phyloP scores from a whole-genome alignment of 2,329 filamentous ascomycete species.

The Zalaria obscura region DNA sequence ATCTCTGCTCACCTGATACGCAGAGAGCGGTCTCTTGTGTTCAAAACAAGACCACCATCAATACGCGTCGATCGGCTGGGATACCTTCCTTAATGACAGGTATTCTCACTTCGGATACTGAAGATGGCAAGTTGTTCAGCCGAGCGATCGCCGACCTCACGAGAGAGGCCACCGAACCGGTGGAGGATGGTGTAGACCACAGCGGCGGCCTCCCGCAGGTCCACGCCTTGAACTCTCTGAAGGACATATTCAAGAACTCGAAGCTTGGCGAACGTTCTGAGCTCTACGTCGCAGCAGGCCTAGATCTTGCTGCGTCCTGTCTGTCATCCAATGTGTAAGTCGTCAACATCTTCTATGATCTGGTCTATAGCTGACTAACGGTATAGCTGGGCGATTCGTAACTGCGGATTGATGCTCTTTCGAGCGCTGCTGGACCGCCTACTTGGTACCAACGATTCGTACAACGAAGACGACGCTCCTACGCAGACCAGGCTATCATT shows the following conservation, averaged over 20 bases:
- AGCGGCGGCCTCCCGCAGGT: constrained; percentile 66
- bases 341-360: no score
- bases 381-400: constrained; percentile 75
- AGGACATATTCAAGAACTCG: constrained; percentile 80
- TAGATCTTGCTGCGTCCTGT: constrained; percentile 68
- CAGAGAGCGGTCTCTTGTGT: constrained; percentile 57
- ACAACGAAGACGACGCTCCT: constrained; percentile 41
- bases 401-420: constrained; percentile 81
- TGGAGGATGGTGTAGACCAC: constrained; percentile 38
- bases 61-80: constrained; percentile 79
- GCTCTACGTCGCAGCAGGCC: constrained; percentile 54
- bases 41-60: constrained; percentile 58
- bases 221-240: constrained; percentile 85
- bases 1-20: background rate
- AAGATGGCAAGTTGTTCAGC: constrained; percentile 40
- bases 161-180: constrained; percentile 34
- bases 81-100: constrained; percentile 78
- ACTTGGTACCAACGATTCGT: constrained; percentile 55
- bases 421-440: constrained; percentile 70
- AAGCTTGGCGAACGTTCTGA: constrained; percentile 61
- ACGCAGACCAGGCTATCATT: constrained; percentile 48
- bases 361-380: constrained; percentile 1
- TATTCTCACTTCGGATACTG: constrained; percentile 54
- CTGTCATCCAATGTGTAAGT: constrained; percentile 70
- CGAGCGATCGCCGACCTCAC: constrained; percentile 50